Evolutionary conservation across 23 red algal species (phyloP).

Genomic region (Gracilaria domingensis): DNA sequence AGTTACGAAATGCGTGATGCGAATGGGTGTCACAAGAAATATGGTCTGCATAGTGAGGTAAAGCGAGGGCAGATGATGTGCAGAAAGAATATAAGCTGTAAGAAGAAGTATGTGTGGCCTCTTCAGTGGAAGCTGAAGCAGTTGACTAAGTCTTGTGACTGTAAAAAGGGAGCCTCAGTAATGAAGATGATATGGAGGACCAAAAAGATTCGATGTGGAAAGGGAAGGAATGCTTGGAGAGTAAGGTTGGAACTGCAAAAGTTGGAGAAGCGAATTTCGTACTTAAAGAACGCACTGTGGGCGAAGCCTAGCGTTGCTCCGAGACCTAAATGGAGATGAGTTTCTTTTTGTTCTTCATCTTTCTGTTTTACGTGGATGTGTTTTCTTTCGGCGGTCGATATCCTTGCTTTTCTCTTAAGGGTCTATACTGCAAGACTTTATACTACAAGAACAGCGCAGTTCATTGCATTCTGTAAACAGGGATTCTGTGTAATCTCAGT

Average conservation of each 20-base stretch:
- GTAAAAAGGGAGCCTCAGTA: neutral
- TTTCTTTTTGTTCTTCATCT: neutral
- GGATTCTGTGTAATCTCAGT: too few species aligned
- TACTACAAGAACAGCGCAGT: too few species aligned
- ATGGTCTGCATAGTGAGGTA: neutral
- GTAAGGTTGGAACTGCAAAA: neutral
- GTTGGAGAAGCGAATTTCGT: neutral
- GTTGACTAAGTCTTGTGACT: neutral
- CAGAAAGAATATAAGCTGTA: slow-evolving; percentile 1
- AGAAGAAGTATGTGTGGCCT: slow-evolving; percentile 7
- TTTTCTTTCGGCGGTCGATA: too few species aligned
- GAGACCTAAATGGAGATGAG: neutral
- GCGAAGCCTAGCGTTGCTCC: slow-evolving; percentile 2
- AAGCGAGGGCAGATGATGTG: neutral
- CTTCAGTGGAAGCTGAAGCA: slow-evolving; percentile 5
- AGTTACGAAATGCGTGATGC: neutral
- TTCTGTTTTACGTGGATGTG: too few species aligned
- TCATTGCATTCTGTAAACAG: too few species aligned
- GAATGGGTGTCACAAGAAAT: neutral
- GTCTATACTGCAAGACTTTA: too few species aligned
- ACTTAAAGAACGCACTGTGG: neutral
- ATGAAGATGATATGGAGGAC: slow-evolving; percentile 16
- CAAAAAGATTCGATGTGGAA: slow-evolving; percentile 4
- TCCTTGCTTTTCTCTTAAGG: too few species aligned
- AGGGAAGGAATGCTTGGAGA: neutral